These are phyloP conservation scores for Pseudogymnoascus sp. DNA, from an alignment of 2,329 filamentous ascomycete genomes.

Conservation along the genomic window DNA sequence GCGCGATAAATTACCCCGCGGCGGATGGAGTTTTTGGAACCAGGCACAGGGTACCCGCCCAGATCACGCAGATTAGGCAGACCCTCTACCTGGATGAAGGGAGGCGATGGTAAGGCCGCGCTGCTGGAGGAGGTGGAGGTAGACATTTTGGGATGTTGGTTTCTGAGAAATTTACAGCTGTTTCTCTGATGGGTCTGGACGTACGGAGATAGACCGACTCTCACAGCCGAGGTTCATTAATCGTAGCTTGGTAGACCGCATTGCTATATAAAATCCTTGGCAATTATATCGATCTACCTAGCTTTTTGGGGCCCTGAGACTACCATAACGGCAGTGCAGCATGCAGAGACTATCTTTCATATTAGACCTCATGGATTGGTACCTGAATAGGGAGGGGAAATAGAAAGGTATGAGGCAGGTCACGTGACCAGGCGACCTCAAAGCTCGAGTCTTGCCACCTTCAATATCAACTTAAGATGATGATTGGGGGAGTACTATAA, in stretches of 20 bases:
- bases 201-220: background rate
- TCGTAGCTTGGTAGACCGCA: background rate
- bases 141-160: slow-evolving; percentile 14
- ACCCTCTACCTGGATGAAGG: slow-evolving; percentile 46
- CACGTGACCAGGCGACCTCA: background rate
- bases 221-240: background rate
- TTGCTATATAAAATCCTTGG: background rate
- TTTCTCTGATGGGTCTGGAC: background rate
- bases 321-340: background rate
- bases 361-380: background rate
- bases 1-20: slow-evolving; percentile 55
- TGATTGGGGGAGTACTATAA: background rate
- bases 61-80: slow-evolving; percentile 63
- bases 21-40: slow-evolving; percentile 35
- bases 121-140: background rate
- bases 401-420: background rate
- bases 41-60: slow-evolving; percentile 46
- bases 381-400: background rate
- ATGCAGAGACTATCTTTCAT: background rate
- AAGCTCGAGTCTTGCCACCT: background rate
- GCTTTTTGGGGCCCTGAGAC: background rate
- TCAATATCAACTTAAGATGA: background rate
- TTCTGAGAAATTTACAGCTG: background rate
- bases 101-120: slow-evolving; percentile 31
- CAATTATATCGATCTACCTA: background rate